Percentiles rank a stretch among this genome's conserved stretches.
These are phyloP conservation scores for Mucor lusitanicus DNA, from an alignment of 371 early-diverging fungal genomes.

Conservation along the genomic window DNA sequence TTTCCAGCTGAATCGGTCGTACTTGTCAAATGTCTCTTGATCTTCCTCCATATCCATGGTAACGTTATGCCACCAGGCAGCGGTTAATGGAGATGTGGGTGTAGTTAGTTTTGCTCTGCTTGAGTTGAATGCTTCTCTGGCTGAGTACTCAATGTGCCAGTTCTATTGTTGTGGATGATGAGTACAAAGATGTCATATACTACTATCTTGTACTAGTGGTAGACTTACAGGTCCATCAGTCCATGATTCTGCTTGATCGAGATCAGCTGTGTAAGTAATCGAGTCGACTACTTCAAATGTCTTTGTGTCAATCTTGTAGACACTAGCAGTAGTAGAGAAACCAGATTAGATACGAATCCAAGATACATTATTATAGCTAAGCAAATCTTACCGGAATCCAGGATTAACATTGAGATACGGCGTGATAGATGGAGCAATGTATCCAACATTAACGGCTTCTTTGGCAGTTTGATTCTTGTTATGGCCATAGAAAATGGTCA, in stretches of 20 bases:
- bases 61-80: constrained; percentile 66
- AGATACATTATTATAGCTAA: background rate
- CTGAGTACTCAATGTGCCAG: constrained; percentile 65
- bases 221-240: constrained; percentile 38
- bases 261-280: constrained; percentile 54
- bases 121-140: constrained; percentile 47
- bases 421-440: constrained; percentile 59
- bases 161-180: constrained; percentile 26
- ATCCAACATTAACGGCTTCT: constrained; percentile 54
- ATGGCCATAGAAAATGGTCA: constrained; percentile 51
- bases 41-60: constrained; percentile 50
- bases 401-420: constrained; percentile 57
- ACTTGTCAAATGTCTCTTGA: constrained; percentile 28
- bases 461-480: constrained; percentile 32
- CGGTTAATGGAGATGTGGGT: constrained; percentile 38
- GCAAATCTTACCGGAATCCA: constrained; percentile 37
- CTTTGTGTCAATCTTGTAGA: constrained; percentile 56
- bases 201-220: background rate
- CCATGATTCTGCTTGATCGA: constrained; percentile 47
- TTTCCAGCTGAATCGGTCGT: constrained; percentile 28
- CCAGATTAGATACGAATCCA: background rate
- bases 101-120: constrained; percentile 25
- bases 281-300: constrained; percentile 66
- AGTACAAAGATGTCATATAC: background rate
- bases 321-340: constrained; percentile 16